A percentile compares a stretch with the other conserved stretches of the same genome.
Evolutionary conservation across 139 green algal species (phyloP).

Genomic region (Tetradesmus lagerheimii): DNA sequence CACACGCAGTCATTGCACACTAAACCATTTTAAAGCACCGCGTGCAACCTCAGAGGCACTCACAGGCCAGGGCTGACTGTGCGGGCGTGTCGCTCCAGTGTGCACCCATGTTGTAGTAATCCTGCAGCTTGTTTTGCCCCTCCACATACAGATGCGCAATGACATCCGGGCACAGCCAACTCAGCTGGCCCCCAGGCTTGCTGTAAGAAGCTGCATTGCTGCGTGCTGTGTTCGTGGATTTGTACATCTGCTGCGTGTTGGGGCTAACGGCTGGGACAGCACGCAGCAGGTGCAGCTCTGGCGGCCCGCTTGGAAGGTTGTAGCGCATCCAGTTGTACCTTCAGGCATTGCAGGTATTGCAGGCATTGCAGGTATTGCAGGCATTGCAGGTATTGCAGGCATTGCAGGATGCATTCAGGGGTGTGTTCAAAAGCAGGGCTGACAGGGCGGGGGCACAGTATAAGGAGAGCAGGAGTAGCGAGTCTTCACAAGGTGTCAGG

Average conservation of each 20-base stretch:
- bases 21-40: background rate
- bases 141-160: slow-evolving; percentile 8
- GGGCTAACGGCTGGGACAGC: too few species aligned
- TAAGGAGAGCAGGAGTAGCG: too few species aligned
- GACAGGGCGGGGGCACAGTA: too few species aligned
- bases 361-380: background rate
- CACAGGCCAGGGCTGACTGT: background rate
- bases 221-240: background rate
- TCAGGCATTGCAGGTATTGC: background rate
- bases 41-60: background rate
- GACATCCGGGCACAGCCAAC: slow-evolving; percentile 3
- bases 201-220: background rate
- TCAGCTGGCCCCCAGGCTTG: background rate
- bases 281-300: background rate
- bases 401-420: too few species aligned
- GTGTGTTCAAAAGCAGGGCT: too few species aligned
- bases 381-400: too few species aligned
- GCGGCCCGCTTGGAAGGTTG: too few species aligned
- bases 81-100: background rate
- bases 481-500: background rate
- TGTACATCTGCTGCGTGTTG: background rate
- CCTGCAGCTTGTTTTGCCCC: background rate
- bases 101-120: background rate
- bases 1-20: background rate
- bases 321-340: background rate